Evolutionary conservation across 2,329 filamentous ascomycete genomes (phyloP), one percentile per base, ranked within the genome.

Genomic region (Trichoderma asperellum): DNA sequence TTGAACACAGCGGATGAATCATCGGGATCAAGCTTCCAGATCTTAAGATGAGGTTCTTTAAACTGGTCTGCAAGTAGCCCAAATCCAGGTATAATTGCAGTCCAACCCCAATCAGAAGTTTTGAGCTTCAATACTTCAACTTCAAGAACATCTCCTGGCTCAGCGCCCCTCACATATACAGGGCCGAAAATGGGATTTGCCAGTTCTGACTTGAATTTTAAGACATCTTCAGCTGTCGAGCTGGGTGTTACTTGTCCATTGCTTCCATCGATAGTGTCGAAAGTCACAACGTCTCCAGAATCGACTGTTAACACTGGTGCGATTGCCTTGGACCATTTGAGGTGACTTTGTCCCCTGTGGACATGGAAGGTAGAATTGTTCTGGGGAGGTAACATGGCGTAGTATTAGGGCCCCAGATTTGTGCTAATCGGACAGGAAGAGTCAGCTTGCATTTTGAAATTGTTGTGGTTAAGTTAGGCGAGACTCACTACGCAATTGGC

Each of bases 301-400:
- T 64, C 61, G 21, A 64, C 61, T 12, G 61, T 56, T 11, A 64
- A 56, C 12, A 64, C 61, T 12, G 61, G 61, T 18, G 49, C 34
- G 12, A 64, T 64, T 21, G 49, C 49, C 21, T 64, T 64, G 16
- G 61, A 64, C 61, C 61, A 64, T 37, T 64, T 64, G 18, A 64
- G 61, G 6, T 64, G 61, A 12, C 49, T 64, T 10, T 64, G 61
- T 32, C 49, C 61, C 4, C 49, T 40, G 34, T 64, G 61, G 27
- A 64, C 61, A 12, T 64, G 61, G 24, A 64, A 64, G 18, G 49
- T 32, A 27, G 61, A 64, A n/a, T 32, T 32, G n/a, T 56, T 43
- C 12, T 56, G 49, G 8, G 49, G 49, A 40, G 61, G 47, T 18
- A 53, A n/a, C 61, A 64, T 64, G 24, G 49, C 29, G 14, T 18